Base-by-base conservation (phyloP, 768 basidiomycete species). In the Pleurotus salmoneostramineus region DNA sequence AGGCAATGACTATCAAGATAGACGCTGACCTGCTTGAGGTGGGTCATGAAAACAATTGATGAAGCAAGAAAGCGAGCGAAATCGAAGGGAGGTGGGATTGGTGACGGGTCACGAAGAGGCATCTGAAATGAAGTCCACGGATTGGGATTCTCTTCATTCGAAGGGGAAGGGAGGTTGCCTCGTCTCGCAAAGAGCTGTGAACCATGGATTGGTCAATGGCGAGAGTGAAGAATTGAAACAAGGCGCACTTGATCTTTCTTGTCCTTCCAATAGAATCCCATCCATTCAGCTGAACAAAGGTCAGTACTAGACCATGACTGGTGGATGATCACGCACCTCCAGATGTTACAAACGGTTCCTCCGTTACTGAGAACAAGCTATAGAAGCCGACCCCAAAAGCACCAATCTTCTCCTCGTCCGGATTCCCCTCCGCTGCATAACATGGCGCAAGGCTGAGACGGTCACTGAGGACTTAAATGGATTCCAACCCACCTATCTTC, bases 251-350 rank as follows among this genome's bases (percentile, higher is more conserved):
- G 93, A 66, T 95, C 93, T 65, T 90, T 92, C 64, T 89, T 89
- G 65, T 91, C 91, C 68, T 93, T 95, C 93, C 93, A 98, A 68
- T 95, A 91, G 69, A 97, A 98, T 0, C 87, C 89, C 94, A 96
- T 96, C 85, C 93, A 94, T 66, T 90, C 83, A 34, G 85, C 93
- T 82, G 67, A 60, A 50, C 70, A 62, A 27, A 42, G 60, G 33
- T 1, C 14, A 42, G 40, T 8, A 56, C 69, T 58, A 72, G 70
- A 31, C 57, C 17, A 35, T 11, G 15, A 36, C 31, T 73, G 58
- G 1, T 37, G 14, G 6, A 34, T 43, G 45, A 15, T 35, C 8
- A 48, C 56, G 51, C 67, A 88, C 88, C 83, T 74, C 90, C 90
- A 14, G 90, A 93, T 3, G 81, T 88, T 1, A 93, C 90, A 65